A percentile compares a stretch with the other conserved stretches of the same genome.
Evolutionary conservation across 2,329 filamentous ascomycete species (phyloP).

Genomic region (Tolypocladium tropicale): DNA sequence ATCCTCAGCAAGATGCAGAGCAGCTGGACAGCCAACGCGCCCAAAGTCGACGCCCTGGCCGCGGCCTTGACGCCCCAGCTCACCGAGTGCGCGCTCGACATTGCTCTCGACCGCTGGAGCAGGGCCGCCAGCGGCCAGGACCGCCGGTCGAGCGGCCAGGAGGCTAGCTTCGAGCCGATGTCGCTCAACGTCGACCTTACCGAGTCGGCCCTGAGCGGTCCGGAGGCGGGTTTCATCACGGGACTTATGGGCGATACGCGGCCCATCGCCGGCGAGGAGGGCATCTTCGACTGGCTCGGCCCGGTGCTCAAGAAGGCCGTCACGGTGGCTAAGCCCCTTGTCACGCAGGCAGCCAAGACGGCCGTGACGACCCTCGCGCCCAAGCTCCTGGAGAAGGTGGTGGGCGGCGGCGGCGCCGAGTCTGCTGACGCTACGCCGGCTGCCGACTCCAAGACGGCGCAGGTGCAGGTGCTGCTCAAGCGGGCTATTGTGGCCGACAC

Average conservation of each 20-base stretch:
- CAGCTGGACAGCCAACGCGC: slow-evolving; percentile 1
- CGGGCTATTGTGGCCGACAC: slow-evolving; percentile 8
- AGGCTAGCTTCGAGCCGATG: not conserved
- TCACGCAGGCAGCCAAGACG: not conserved
- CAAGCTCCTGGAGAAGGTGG: not conserved
- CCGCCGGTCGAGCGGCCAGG: not conserved
- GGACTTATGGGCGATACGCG: slow-evolving; percentile 3
- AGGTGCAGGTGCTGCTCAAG: slow-evolving; percentile 5
- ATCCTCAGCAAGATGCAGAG: not conserved
- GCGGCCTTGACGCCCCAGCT: slow-evolving; percentile 1
- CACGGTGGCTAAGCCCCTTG: not conserved
- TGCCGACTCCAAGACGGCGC: not conserved
- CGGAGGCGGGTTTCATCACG: not conserved
- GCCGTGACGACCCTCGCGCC: not conserved
- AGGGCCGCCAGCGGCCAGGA: slow-evolving; percentile 4
- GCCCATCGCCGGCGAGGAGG: slow-evolving; percentile 5
- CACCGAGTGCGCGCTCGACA: slow-evolving; percentile 3
- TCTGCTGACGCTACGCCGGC: not conserved
- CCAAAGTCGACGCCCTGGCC: slow-evolving; percentile 4
- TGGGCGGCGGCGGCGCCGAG: not conserved
- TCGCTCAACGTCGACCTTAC: not conserved
- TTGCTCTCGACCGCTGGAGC: not conserved
- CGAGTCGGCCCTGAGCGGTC: not conserved
- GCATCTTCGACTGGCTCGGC: slow-evolving; percentile 4
- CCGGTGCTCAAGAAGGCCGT: slow-evolving; percentile 2